Conservation (phyloP, 176 grass and related monocot species). For the Triticum aestivum region DNA sequence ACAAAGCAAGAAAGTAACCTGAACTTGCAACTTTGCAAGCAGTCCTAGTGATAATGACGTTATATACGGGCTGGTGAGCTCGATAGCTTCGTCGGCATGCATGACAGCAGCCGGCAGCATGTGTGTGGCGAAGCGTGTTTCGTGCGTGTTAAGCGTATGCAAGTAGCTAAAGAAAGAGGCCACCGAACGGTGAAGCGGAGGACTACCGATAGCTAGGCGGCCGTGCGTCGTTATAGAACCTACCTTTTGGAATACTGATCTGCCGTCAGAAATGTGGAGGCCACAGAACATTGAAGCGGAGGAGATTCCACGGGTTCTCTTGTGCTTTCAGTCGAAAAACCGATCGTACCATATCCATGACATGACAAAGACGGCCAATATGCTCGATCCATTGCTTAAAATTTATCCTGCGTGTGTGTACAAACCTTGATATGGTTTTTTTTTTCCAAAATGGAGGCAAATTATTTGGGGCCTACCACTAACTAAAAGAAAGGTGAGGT, state of each 20-base stretch:
- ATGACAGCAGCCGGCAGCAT: neutral
- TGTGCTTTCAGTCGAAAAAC: neutral
- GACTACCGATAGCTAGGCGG: neutral
- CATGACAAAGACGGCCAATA: no score
- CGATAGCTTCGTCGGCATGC: neutral
- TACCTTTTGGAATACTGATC: neutral
- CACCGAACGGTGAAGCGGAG: no score
- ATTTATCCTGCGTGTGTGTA: no score
- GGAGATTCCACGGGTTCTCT: neutral
- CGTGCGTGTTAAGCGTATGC: constrained; percentile 15
- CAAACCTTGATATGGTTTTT: no score
- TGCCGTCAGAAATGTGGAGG: neutral
- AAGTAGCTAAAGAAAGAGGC: neutral
- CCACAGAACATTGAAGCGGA: neutral
- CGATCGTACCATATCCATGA: neutral
- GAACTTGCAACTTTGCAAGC: neutral
- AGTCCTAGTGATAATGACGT: neutral
- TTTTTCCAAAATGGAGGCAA: no score
- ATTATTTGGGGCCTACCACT: no score
- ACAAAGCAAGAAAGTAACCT: neutral
- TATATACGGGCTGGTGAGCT: neutral
- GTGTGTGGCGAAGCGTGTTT: neutral
- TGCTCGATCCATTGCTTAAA: no score
- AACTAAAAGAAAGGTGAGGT: no score
- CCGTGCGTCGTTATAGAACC: neutral